Evolutionary conservation across 2,329 filamentous ascomycete genomes (phyloP).

Genomic region (Aspergillus proliferans): DNA sequence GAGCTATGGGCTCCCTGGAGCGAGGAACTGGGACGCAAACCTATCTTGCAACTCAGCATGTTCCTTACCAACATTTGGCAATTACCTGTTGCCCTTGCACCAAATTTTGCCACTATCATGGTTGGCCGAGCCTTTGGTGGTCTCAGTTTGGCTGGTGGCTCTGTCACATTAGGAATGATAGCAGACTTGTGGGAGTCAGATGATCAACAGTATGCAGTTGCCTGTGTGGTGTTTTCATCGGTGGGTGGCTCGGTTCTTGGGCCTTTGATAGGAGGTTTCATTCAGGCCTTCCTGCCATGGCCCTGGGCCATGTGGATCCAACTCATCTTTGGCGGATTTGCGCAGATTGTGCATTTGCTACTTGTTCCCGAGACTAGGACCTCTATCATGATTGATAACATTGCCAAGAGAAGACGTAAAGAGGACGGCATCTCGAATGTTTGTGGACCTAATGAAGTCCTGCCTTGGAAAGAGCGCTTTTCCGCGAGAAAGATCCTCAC

Average conservation of each 20-base stretch:
- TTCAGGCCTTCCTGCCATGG: conserved; percentile 60
- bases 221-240: conserved; percentile 66
- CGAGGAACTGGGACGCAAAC: conserved; percentile 68
- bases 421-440: no score
- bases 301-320: conserved; percentile 74
- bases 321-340: conserved; percentile 63
- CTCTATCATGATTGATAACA: conserved; percentile 66
- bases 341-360: conserved; percentile 59
- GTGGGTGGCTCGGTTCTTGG: conserved; percentile 69
- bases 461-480: no score
- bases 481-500: no score
- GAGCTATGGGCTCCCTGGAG: conserved; percentile 45
- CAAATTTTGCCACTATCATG: conserved; percentile 61
- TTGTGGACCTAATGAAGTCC: no score
- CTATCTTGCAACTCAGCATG: conserved; percentile 62
- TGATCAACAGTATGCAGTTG: conserved; percentile 63
- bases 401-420: conserved; percentile 54
- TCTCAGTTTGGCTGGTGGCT: conserved; percentile 61
- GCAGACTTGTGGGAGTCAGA: conserved; percentile 64
- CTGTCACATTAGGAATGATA: conserved; percentile 36
- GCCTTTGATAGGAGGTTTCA: conserved; percentile 67
- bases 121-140: conserved; percentile 62
- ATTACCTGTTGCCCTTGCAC: conserved; percentile 60
- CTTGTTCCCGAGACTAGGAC: conserved; percentile 68
- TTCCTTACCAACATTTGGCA: conserved; percentile 69